A percentile compares a stretch with the other conserved stretches of the same genome.
These are phyloP conservation scores for Epichloe gansuensis DNA, from an alignment of 2,329 filamentous ascomycete species.

Conservation along the genomic window DNA sequence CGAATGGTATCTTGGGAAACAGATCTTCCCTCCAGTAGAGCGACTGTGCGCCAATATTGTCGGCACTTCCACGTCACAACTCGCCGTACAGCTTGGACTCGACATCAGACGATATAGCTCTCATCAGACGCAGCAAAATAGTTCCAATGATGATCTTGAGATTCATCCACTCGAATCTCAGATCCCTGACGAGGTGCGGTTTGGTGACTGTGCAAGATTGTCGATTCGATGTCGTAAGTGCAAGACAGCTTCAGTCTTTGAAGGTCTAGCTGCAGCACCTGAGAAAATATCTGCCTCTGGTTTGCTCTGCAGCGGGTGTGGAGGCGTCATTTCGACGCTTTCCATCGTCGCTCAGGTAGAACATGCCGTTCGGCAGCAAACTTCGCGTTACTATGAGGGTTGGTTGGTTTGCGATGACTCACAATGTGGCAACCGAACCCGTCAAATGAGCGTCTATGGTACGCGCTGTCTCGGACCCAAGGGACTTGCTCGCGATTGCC, in stretches of 20 bases:
- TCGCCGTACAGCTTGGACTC: constrained; percentile 87
- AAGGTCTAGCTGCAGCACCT: constrained; percentile 52
- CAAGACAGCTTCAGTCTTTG: constrained; percentile 58
- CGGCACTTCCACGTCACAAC: constrained; percentile 77
- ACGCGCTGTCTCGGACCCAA: constrained; percentile 77
- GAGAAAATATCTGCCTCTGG: constrained; percentile 59
- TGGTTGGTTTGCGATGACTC: constrained; percentile 86
- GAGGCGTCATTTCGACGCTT: constrained; percentile 50
- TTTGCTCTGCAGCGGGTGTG: constrained; percentile 60
- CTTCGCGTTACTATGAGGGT: constrained; percentile 78
- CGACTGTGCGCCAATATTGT: constrained; percentile 92
- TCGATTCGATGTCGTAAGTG: constrained; percentile 71
- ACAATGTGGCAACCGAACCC: constrained; percentile 72
- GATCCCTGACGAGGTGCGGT: constrained; percentile 82
- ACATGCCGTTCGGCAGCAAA: constrained; percentile 63
- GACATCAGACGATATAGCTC: constrained; percentile 73
- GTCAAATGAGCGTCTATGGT: constrained; percentile 89
- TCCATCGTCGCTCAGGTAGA: constrained; percentile 80
- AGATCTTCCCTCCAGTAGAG: constrained; percentile 95
- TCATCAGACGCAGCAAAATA: constrained; percentile 30
- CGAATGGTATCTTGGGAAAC: constrained; percentile 97
- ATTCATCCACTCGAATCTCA: constrained; percentile 90
- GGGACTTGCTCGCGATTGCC: constrained; percentile 71
- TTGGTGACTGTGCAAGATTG: constrained; percentile 66
- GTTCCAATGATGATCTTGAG: constrained; percentile 47